phyloP scores from a whole-genome alignment of 2,329 filamentous ascomycete species.

The Penicillium crustosum region DNA sequence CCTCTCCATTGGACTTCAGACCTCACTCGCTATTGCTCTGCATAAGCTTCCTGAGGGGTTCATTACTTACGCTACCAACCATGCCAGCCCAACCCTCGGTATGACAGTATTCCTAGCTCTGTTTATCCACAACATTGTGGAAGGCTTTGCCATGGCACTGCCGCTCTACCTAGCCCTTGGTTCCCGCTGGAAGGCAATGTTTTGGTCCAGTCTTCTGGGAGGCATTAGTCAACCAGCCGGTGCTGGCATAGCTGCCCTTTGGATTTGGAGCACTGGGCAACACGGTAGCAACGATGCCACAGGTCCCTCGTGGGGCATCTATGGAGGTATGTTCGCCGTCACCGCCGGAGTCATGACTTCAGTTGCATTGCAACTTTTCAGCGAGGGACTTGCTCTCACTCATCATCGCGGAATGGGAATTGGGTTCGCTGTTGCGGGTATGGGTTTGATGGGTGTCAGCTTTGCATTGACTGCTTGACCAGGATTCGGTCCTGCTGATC shows the following conservation, averaged over 20 bases:
- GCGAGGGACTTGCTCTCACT: conserved; percentile 79
- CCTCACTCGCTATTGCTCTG: conserved; percentile 87
- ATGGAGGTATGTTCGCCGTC: conserved; percentile 71
- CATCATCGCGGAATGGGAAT: conserved; percentile 41
- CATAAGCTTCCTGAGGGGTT: conserved; percentile 90
- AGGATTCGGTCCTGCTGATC: not conserved
- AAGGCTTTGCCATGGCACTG: conserved; percentile 91
- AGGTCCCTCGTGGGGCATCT: conserved; percentile 55
- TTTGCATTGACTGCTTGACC: conserved; percentile 71
- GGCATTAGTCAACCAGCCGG: conserved; percentile 85
- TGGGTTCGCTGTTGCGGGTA: conserved; percentile 54
- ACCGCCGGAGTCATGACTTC: conserved; percentile 96
- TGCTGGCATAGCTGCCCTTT: conserved; percentile 77
- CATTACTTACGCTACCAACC: conserved; percentile 95
- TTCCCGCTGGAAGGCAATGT: conserved; percentile 76
- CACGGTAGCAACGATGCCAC: conserved; percentile 37
- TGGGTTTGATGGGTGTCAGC: conserved; percentile 82
- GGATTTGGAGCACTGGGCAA: conserved; percentile 71
- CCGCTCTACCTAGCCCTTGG: conserved; percentile 88
- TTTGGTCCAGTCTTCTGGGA: conserved; percentile 79
- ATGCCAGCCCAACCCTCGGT: conserved; percentile 84
- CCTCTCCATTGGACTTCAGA: conserved; percentile 91
- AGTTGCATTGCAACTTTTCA: conserved; percentile 84
- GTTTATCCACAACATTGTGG: conserved; percentile 97
- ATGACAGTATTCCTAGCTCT: conserved; percentile 92